Percentiles rank a stretch among this genome's conserved stretches.
Evolutionary conservation across 164 flowering plant species (phyloP).

Genomic region (Vitis rupestris): DNA sequence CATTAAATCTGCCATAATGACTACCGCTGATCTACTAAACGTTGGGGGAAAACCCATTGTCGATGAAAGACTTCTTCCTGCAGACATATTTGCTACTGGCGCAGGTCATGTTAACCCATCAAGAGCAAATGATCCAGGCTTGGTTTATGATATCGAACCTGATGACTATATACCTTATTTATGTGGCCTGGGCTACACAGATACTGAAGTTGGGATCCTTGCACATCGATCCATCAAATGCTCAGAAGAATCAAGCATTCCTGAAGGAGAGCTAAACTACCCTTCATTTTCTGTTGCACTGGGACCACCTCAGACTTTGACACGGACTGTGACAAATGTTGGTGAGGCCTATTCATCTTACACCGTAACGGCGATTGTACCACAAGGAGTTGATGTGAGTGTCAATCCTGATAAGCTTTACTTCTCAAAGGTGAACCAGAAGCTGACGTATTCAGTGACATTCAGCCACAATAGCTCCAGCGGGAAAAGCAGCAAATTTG

Average conservation of each 20-base stretch:
- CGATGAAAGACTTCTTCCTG: constrained; percentile 29
- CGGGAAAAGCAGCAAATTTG: neutral
- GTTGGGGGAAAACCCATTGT: constrained; percentile 20
- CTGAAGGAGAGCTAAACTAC: constrained; percentile 41
- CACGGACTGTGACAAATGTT: constrained; percentile 48
- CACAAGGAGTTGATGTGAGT: constrained; percentile 28
- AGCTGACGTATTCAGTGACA: constrained; percentile 24
- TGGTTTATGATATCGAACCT: constrained; percentile 42
- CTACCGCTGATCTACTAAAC: constrained; percentile 31
- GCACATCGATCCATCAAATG: constrained; percentile 22
- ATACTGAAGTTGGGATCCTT: constrained; percentile 24
- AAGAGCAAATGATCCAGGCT: constrained; percentile 42
- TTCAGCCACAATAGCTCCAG: constrained; percentile 13
- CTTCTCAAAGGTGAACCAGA: constrained; percentile 33
- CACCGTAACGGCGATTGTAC: constrained; percentile 13
- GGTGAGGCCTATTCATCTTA: constrained; percentile 33
- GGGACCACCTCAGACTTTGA: constrained; percentile 23
- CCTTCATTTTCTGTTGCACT: constrained; percentile 35
- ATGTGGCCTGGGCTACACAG: constrained; percentile 44
- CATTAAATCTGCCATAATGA: constrained; percentile 53
- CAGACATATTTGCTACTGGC: constrained; percentile 39
- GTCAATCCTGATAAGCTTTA: constrained; percentile 28
- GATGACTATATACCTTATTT: constrained; percentile 51
- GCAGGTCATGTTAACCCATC: constrained; percentile 57
- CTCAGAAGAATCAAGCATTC: constrained; percentile 16